Conservation (phyloP, 73 alveolate genomes). For the Tetrahymena thermophila region DNA sequence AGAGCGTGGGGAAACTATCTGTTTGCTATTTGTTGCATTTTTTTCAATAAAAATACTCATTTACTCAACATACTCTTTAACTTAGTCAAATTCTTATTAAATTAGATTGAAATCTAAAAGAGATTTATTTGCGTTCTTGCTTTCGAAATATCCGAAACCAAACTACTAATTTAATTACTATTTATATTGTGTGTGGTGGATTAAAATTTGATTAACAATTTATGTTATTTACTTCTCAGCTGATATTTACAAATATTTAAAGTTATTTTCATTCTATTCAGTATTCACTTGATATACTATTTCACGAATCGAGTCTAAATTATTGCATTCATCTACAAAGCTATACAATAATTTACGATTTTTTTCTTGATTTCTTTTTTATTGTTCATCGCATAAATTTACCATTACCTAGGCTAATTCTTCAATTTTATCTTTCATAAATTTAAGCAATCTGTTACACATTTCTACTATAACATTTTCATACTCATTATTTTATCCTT, state of each 20-base stretch:
- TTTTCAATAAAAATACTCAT: neutral
- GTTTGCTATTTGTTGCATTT: neutral
- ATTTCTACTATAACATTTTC: neutral
- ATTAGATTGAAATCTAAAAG: neutral
- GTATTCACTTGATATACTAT: neutral
- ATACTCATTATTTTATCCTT: neutral
- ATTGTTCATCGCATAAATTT: neutral
- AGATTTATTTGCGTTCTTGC: neutral
- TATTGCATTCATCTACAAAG: neutral
- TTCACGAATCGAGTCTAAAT: neutral
- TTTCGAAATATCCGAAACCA: neutral
- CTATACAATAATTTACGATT: neutral
- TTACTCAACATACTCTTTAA: neutral
- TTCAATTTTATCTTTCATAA: neutral
- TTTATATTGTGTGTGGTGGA: neutral
- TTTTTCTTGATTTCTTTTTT: neutral
- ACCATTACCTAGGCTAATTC: neutral
- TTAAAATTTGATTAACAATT: neutral
- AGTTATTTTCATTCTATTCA: neutral
- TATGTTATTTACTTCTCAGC: neutral
- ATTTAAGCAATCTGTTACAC: neutral
- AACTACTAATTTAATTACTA: neutral
- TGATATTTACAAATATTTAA: neutral
- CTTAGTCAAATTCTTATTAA: neutral
- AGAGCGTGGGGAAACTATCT: neutral